These are phyloP conservation scores for Madurella fahalii DNA, from an alignment of 2,329 filamentous ascomycete genomes.

Conservation along the genomic window DNA sequence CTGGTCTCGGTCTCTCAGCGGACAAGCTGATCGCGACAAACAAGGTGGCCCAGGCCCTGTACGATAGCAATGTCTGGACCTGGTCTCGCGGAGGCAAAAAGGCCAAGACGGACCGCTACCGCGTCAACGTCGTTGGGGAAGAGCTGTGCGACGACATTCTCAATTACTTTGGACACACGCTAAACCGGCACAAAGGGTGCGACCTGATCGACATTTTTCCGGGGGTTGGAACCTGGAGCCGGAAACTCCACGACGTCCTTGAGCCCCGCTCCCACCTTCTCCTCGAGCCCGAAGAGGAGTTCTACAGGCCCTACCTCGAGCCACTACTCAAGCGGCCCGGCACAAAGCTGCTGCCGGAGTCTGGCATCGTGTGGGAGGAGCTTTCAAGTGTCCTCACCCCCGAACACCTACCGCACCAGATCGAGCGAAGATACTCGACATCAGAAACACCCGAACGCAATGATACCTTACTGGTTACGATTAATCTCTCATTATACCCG, in stretches of 20 bases:
- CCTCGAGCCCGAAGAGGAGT: constrained; percentile 63
- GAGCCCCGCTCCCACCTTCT: constrained; percentile 79
- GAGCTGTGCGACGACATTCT: constrained; percentile 64
- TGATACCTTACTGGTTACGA: constrained; percentile 67
- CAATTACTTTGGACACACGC: constrained; percentile 61
- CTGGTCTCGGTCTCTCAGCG: background rate
- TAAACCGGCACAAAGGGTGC: constrained; percentile 69
- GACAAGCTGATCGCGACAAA: background rate
- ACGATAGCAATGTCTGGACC: constrained; percentile 20
- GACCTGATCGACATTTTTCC: constrained; percentile 87
- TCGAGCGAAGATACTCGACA: constrained; percentile 32
- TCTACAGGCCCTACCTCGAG: constrained; percentile 59
- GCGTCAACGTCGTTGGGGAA: constrained; percentile 50
- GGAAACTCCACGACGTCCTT: constrained; percentile 68
- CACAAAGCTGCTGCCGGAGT: constrained; percentile 49
- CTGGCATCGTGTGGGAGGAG: constrained; percentile 58
- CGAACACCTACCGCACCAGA: constrained; percentile 53
- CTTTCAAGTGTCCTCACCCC: constrained; percentile 51
- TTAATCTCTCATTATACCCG: constrained; percentile 58
- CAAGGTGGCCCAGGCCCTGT: constrained; percentile 21
- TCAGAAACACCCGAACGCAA: constrained; percentile 52
- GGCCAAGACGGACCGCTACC: constrained; percentile 3
- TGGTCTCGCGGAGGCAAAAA: background rate
- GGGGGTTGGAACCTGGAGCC: constrained; percentile 73
- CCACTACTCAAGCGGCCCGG: constrained; percentile 49